phyloP scores from a whole-genome alignment of 1,284 basidiomycete genomes.

The Malassezia arunalokei region DNA sequence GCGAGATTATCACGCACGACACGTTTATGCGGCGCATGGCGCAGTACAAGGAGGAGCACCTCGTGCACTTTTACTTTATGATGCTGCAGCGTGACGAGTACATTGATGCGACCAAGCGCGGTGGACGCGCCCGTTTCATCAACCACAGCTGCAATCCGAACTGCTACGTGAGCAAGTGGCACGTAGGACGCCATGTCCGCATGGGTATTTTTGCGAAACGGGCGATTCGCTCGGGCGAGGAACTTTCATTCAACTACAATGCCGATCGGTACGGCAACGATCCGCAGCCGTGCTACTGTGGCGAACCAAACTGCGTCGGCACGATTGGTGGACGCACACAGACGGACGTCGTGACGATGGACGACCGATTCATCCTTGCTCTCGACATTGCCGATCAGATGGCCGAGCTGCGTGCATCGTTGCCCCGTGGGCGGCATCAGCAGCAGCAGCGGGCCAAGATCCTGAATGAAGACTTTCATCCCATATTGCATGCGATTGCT shows the following conservation, averaged over 20 bases:
- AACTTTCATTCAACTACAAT: slow-evolving; percentile 98
- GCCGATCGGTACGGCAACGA: slow-evolving; percentile 95
- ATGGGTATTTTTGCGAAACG: slow-evolving; percentile 98
- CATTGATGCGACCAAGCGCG: slow-evolving; percentile 94
- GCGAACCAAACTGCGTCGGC: slow-evolving; percentile 88
- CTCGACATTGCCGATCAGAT: slow-evolving; percentile 88
- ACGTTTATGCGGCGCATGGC: slow-evolving; percentile 89
- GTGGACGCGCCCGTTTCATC: slow-evolving; percentile 88
- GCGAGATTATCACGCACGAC: slow-evolving; percentile 78
- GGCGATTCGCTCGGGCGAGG: slow-evolving; percentile 67
- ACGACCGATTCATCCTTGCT: slow-evolving; percentile 90
- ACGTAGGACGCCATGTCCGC: slow-evolving; percentile 73
- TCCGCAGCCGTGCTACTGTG: slow-evolving; percentile 88
- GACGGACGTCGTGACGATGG: slow-evolving; percentile 83
- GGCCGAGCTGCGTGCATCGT: slow-evolving; percentile 63
- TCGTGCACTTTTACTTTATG: slow-evolving; percentile 98
- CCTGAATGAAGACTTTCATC: slow-evolving; percentile 77
- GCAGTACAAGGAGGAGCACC: slow-evolving; percentile 81
- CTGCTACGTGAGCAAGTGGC: slow-evolving; percentile 99
- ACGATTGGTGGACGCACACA: slow-evolving; percentile 97
- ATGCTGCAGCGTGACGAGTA: slow-evolving; percentile 98
- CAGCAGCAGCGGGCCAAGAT: slow-evolving; percentile 65
- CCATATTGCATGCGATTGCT: slow-evolving; percentile 60
- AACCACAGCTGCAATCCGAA: slow-evolving; percentile 98
- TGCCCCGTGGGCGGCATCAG: slow-evolving; percentile 57